Evolutionary conservation across 129 eudicot species (phyloP).

Genomic region (Centrapalus pauciflorus): DNA sequence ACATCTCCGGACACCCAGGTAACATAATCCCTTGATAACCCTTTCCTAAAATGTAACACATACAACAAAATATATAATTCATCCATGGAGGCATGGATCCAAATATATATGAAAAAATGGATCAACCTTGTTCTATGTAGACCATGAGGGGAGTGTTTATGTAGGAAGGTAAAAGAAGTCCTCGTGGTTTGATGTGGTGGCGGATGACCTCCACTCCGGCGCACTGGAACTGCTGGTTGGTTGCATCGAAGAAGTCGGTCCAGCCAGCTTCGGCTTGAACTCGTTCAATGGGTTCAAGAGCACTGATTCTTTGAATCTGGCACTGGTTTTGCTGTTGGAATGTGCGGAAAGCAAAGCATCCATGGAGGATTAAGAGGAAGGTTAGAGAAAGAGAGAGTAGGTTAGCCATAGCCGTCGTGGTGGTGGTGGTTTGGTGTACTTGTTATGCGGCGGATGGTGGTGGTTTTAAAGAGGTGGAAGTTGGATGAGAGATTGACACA

Average conservation of each 20-base stretch:
- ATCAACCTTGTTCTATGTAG: conserved; percentile 46
- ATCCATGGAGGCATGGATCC: too few relatives aligned
- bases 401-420: conserved; percentile 37
- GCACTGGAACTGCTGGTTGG: conserved; percentile 54
- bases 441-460: conserved; percentile 24
- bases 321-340: conserved; percentile 39
- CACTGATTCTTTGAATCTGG: conserved; percentile 39
- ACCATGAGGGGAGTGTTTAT: conserved; percentile 48
- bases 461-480: conserved; percentile 27
- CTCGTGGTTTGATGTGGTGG: conserved; percentile 43
- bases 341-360: conserved; percentile 33
- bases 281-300: conserved; percentile 45
- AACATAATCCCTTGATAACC: conserved; percentile 51
- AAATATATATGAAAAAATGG: neutral
- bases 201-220: conserved; percentile 59
- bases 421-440: conserved; percentile 17
- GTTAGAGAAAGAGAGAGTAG: conserved; percentile 29
- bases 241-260: conserved; percentile 51
- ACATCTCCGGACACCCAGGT: conserved; percentile 75
- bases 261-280: conserved; percentile 57
- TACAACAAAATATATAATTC: neutral
- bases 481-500: conserved; percentile 27
- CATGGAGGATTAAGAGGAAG: conserved; percentile 25
- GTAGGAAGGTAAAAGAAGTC: conserved; percentile 59
- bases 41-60: conserved; percentile 57